Evolutionary conservation across 768 basidiomycete species (phyloP), one percentile per base, ranked within the genome.

Genomic region (Trametes cinnabarina): DNA sequence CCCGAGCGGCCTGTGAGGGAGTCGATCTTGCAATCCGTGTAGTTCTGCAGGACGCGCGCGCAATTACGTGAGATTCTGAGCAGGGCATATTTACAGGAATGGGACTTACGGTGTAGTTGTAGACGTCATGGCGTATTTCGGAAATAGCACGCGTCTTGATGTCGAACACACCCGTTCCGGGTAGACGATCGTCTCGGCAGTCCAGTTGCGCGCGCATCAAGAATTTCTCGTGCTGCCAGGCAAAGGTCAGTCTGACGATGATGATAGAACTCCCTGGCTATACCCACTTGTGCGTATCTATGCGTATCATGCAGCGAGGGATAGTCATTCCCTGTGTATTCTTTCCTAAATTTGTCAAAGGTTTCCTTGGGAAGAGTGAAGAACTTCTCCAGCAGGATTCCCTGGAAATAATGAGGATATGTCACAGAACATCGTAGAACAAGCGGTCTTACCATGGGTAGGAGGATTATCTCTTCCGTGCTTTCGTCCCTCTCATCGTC

Each of bases 191-290:
- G 66, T 98, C 91, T 1, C 84, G 74, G 63, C 94, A 93, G 68
- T 99, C 96, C 6, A 99, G 80, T 69, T 99, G 96, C 0, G 95
- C 96, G 14, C 96, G 90, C 88, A 98, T 94, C 23, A 98, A 76
- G 61, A 97, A 86, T 10, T 76, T 77, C 11, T 77, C 71, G 5
- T 82, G 81, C 84, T 86, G 43, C 2, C 20, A 4, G 12, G 25
- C n/a, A 32, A n/a, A n/a, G 39, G 8, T 34, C 8, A 25, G 22
- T 44, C 22, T n/a, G n/a, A n/a, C n/a, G n/a, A n/a, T n/a, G n/a
- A n/a, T n/a, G n/a, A n/a, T 39, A 7, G 5, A 23, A 49, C 20
- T 28, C 26, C 5, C 17, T 28, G 32, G 3, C 19, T 1, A 34
- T 10, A 67, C 77, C 30, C 40, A 92, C 95, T 78, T 86, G 87